Percentiles rank a stretch among this genome's conserved stretches.
phyloP scores from a whole-genome alignment of 805 yeast genomes.

The Candida verbasci region DNA sequence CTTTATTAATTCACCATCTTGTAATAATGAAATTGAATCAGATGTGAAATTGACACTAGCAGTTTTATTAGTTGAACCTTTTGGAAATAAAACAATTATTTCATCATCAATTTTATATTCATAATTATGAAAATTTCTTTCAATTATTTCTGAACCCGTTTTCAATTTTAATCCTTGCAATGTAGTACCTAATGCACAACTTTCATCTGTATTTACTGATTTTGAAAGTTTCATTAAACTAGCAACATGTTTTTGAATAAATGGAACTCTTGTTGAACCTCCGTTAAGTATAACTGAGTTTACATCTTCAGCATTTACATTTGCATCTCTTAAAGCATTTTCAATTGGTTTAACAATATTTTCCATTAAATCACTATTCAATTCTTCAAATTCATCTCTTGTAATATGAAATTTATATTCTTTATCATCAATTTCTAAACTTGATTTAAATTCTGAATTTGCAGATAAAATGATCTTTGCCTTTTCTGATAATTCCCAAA shows the following conservation, averaged over 20 bases:
- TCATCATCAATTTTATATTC: slow-evolving; percentile 27
- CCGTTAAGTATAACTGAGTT: slow-evolving; percentile 78
- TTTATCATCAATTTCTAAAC: slow-evolving; percentile 73
- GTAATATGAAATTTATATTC: slow-evolving; percentile 69
- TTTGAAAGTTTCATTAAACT: slow-evolving; percentile 58
- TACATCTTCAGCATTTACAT: slow-evolving; percentile 28
- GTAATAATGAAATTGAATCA: slow-evolving; percentile 28
- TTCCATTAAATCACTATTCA: slow-evolving; percentile 38
- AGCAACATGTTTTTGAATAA: slow-evolving; percentile 62
- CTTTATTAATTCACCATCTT: slow-evolving; percentile 33
- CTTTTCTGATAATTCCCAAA: slow-evolving; percentile 82
- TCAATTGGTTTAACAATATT: slow-evolving; percentile 53
- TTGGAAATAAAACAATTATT: slow-evolving; percentile 37
- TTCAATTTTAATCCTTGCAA: slow-evolving; percentile 67
- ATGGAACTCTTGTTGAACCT: slow-evolving; percentile 88
- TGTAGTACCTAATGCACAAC: slow-evolving; percentile 89
- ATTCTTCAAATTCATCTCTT: slow-evolving; percentile 76
- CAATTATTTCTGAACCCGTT: slow-evolving; percentile 60
- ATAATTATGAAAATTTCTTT: slow-evolving; percentile 49
- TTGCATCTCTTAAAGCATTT: slow-evolving; percentile 41
- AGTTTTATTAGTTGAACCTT: slow-evolving; percentile 39
- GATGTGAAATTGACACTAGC: slow-evolving; percentile 32
- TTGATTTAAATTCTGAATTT: slow-evolving; percentile 70
- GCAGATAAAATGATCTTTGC: slow-evolving; percentile 86
- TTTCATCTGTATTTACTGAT: slow-evolving; percentile 93